A percentile compares a stretch with the other conserved stretches of the same genome.
Conservation (phyloP, 805 yeast species). For the Wickerhamomyces bisporus region DNA sequence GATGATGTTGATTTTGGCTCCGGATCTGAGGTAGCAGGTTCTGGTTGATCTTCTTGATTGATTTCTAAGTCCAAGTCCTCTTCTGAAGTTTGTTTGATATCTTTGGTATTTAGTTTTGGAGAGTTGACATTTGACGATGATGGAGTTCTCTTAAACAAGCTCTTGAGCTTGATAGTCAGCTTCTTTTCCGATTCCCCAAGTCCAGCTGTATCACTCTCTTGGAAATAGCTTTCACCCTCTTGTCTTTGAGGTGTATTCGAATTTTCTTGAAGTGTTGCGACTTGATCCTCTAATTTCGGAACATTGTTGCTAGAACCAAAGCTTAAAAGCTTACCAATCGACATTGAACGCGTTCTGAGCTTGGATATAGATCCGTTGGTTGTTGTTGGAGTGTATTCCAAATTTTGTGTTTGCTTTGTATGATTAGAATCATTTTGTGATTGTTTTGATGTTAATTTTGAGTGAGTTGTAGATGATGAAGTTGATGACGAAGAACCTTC, state of each 20-base stretch:
- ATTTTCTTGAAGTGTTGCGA: no score
- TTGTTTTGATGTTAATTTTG: no score
- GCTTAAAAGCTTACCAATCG: constrained; percentile 34
- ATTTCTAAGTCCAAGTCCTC: constrained; percentile 14
- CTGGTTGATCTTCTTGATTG: constrained; percentile 8
- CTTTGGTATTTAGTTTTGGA: constrained; percentile 12
- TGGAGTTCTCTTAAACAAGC: constrained; percentile 18
- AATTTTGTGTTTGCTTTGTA: no score
- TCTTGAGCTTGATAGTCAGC: constrained; percentile 17
- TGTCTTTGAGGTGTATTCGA: constrained; percentile 1
- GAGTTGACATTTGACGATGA: constrained; percentile 11
- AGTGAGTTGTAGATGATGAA: no score
- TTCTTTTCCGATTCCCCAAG: constrained; percentile 9
- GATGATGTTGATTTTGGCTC: constrained; percentile 7
- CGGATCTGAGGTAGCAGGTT: constrained; percentile 3
- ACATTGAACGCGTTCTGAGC: constrained; percentile 36
- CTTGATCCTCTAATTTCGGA: no score
- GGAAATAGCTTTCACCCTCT: neutral
- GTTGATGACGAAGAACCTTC: neutral
- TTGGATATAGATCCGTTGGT: constrained; percentile 14
- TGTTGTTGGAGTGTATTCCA: neutral
- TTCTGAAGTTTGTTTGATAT: constrained; percentile 2
- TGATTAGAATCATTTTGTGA: no score
- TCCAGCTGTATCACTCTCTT: neutral
- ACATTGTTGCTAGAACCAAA: constrained; percentile 26